A percentile compares a stretch with the other conserved stretches of the same genome.
Conservation (phyloP, 495 filamentous ascomycete species). For the Penicillium parvum region DNA sequence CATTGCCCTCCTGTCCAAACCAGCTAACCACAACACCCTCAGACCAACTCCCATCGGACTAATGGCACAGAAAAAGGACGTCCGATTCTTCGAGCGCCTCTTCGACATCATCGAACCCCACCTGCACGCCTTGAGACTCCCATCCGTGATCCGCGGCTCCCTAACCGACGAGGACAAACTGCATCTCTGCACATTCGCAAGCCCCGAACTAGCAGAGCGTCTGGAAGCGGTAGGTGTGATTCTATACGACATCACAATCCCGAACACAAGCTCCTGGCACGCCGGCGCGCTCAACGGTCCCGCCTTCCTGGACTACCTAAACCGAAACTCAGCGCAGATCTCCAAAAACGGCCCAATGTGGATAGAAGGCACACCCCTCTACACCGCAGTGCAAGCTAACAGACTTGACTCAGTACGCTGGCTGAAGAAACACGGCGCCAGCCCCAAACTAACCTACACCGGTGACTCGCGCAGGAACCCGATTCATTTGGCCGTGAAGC, state of each 20-base stretch:
- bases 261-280: slow-evolving; percentile 5
- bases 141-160: neutral
- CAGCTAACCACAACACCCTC: slow-evolving; percentile 1
- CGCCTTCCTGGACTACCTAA: slow-evolving; percentile 7
- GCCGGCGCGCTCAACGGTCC: slow-evolving; percentile 4
- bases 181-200: neutral
- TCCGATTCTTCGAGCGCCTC: neutral
- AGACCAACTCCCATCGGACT: neutral
- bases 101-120: neutral
- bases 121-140: neutral
- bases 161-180: neutral
- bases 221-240: neutral
- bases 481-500: neutral
- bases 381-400: neutral
- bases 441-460: neutral
- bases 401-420: neutral
- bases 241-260: neutral
- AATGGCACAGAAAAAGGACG: neutral
- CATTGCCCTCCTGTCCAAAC: neutral
- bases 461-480: neutral
- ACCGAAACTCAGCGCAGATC: neutral
- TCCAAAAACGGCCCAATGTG: neutral
- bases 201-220: neutral
- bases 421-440: neutral
- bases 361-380: neutral